Conservation (phyloP, 768 basidiomycete species). For the Clitopilus hobsonii region DNA sequence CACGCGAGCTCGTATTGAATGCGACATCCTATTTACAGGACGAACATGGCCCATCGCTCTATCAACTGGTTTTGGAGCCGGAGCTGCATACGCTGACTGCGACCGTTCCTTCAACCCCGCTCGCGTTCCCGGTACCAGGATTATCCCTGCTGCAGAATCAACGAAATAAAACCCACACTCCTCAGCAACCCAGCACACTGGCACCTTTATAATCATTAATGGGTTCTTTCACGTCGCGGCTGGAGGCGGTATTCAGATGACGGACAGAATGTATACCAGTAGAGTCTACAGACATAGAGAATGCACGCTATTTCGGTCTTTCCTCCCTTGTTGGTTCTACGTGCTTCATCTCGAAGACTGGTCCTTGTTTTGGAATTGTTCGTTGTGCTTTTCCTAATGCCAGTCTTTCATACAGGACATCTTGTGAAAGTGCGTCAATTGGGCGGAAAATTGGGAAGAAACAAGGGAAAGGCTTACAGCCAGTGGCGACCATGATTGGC, state of each 20-base stretch:
- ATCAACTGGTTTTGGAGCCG: conserved; percentile 81
- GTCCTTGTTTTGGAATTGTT: not conserved
- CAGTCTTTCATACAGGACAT: conserved; percentile 2
- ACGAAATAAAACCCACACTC: conserved; percentile 1
- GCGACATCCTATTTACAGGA: conserved; percentile 42
- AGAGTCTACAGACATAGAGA: not conserved
- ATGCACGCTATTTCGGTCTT: not conserved
- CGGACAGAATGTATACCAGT: conserved; percentile 1
- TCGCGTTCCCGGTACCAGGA: conserved; percentile 77
- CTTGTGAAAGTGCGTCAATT: not conserved
- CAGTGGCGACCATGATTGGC: not conserved
- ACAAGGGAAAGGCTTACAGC: not conserved
- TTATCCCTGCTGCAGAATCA: conserved; percentile 43
- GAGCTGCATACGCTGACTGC: conserved; percentile 87
- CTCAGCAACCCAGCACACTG: not conserved
- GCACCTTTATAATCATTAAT: not conserved
- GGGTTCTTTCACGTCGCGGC: not conserved
- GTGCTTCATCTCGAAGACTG: not conserved
- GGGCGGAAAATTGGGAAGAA: not conserved
- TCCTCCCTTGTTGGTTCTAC: not conserved
- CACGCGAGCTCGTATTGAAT: too few species aligned
- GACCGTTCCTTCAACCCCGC: conserved; percentile 92
- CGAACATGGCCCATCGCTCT: conserved; percentile 91
- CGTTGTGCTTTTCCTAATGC: not conserved
- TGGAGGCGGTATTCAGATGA: not conserved